Evolutionary conservation across 208 protist genomes (phyloP), one percentile per base, ranked within the genome.

Genomic region (Leishmania turanica): DNA sequence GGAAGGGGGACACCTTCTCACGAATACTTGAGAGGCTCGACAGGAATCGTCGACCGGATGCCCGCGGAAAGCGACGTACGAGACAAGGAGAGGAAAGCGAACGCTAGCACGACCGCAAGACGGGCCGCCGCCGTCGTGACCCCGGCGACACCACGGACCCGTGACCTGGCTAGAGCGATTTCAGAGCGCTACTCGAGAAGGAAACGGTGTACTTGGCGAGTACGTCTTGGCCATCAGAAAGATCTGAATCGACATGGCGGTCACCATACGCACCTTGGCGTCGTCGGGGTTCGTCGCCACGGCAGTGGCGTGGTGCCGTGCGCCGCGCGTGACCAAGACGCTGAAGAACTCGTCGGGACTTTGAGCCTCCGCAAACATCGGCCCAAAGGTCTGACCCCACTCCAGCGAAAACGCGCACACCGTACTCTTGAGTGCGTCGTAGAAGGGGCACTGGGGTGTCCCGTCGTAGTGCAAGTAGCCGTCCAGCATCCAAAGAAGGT

Each of bases 391-490:
- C 27, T 56, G 34, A 15, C 70, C 51, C 84, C 84, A 88, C 77
- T 84, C 79, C 11, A 60, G 53, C 15, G 64, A 21, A 42, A 85
- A 85, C 13, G 37, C 49, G 24, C 70, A 64, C 42, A 84, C 49
- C 40, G 81, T 82, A 15, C 71, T 78, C 56, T 82, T 42, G 27
- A 88, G 70, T n/a, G 84, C 84, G 3, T 49, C 34, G 24, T 45
- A 75, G 66, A 88, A 88, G 45, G 80, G 77, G 11, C 70, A 74
- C 76, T 81, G 70, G 3, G 56, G 15, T 21, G 84, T 85, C 19
- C 75, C 81, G 17, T 65, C 73, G 65, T 85, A 88, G 77, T 81
- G 75, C 21, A 88, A 49, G 53, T 84, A 82, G n/a, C 75, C 80
- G 37, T 81, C 51, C 19, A 88, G 45, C 6, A 84, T 60, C 58